Conservation (phyloP, 2,329 filamentous ascomycete genomes). For the Daldinia eschscholtzii region DNA sequence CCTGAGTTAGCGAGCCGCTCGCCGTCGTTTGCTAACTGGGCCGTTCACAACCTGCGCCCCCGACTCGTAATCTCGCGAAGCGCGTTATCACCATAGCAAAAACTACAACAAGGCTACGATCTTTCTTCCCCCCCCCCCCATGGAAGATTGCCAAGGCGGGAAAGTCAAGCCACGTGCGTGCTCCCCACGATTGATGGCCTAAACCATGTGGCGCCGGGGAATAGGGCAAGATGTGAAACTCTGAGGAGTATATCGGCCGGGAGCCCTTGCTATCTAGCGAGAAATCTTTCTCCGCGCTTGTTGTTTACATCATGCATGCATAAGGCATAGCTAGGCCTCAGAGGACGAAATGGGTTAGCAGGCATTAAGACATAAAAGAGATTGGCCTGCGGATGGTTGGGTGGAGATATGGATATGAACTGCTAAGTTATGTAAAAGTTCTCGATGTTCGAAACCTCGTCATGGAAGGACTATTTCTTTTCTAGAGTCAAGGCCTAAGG, state of each 20-base stretch:
- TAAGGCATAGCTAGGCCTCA: background rate
- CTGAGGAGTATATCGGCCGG: background rate
- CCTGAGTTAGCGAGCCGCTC: background rate
- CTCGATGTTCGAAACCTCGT: background rate
- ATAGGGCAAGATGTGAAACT: background rate
- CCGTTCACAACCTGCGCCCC: too few species aligned
- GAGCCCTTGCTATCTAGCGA: background rate
- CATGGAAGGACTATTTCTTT: background rate
- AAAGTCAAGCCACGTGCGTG: conserved; percentile 5
- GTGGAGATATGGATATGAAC: too few species aligned
- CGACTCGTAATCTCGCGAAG: background rate
- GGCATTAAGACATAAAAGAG: background rate
- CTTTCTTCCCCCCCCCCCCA: background rate
- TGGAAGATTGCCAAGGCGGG: conserved; percentile 1
- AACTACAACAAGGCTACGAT: conserved; percentile 1
- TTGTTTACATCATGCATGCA: background rate
- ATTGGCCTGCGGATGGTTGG: background rate
- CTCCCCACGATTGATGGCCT: background rate
- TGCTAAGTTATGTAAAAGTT: too few species aligned
- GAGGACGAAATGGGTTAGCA: too few species aligned
- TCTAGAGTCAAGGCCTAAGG: background rate
- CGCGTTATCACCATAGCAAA: background rate
- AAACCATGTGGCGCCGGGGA: conserved; percentile 4
- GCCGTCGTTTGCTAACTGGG: background rate
- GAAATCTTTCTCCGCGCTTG: background rate